Base-by-base conservation (phyloP, 305 asterid species). In the Lippia alba region DNA sequence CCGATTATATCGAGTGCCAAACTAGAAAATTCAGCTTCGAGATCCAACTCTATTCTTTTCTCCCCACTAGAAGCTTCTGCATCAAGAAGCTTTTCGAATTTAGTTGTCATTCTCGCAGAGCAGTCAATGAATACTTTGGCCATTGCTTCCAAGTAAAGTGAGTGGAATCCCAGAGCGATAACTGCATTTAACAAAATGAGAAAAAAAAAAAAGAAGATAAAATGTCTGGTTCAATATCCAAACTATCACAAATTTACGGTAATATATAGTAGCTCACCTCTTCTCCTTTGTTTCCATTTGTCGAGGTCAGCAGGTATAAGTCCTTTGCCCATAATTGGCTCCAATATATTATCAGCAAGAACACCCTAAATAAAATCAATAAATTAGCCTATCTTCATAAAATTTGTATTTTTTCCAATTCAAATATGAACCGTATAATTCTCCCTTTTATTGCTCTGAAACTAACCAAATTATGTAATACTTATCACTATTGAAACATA, bases 251-350 rank as follows among this genome's bases (percentile, higher is more conserved):
- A 36, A 36, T 5, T 2, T 36, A 36, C 0, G 9, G 41, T 8
- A 7, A 36, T 4, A 8, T 36, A 57, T 58, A 57, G 64, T 9
- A 41, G 48, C 77, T 72, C 70, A 88, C 97, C 97, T 88, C 97
- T 86, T 89, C 99, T 84, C 72, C 99, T 91, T 80, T 79, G 91
- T 84, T 91, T 94, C 99, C 99, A 94, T 59, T 97, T 94, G 73
- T 89, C 91, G 32, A 91, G 89, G 70, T 94, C 99, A 48, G 99
- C 99, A 60, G 97, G 99, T 80, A 94, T 94, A 73, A 94, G 89
- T 58, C 97, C 99, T 83, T 94, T 94, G 49, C 99, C 99, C 97
- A 91, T 94, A 70, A 94, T 94, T 63, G 99, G 99, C 79, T 94
- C 97, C 87, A 94, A 80, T 79, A 94, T 91, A 79, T n/a, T n/a